phyloP scores from a whole-genome alignment of 176 grass and related monocot genomes.

The Musa beccarii region DNA sequence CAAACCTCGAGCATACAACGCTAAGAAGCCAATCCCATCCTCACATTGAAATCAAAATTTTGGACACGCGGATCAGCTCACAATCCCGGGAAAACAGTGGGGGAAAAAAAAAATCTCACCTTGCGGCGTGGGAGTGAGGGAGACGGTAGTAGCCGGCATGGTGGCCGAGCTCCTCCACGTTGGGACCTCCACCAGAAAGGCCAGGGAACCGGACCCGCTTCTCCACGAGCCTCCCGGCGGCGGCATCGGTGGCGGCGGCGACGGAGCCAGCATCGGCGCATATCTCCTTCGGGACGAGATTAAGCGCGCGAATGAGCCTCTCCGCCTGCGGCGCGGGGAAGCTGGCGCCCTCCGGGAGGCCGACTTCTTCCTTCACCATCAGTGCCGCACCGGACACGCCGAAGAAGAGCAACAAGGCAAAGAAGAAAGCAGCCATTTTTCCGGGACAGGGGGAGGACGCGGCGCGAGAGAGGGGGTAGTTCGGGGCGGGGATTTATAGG shows the following conservation, averaged over 20 bases:
- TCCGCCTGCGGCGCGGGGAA: constrained; percentile 53
- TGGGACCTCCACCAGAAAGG: constrained; percentile 14
- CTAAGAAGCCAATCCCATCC: background rate
- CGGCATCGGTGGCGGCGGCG: constrained; percentile 8
- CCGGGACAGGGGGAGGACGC: too few relatives aligned
- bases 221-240: constrained; percentile 55
- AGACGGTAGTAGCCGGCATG: constrained; percentile 92
- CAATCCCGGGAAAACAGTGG: background rate
- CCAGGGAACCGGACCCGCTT: constrained; percentile 39
- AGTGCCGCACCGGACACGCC: background rate
- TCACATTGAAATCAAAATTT: background rate
- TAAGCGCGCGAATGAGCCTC: constrained; percentile 66
- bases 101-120: constrained; percentile 30
- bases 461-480: background rate
- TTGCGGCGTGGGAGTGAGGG: constrained; percentile 68
- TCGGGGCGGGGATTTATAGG: background rate
- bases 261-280: background rate
- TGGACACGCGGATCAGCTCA: background rate
- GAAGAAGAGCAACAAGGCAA: constrained; percentile 6
- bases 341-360: constrained; percentile 29
- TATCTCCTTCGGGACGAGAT: constrained; percentile 55
- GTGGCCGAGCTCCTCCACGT: constrained; percentile 54
- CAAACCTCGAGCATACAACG: too few relatives aligned
- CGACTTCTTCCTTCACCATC: constrained; percentile 4
- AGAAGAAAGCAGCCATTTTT: constrained; percentile 6